Conservation (phyloP, 306 rosid species). For the Castanospermum australe region DNA sequence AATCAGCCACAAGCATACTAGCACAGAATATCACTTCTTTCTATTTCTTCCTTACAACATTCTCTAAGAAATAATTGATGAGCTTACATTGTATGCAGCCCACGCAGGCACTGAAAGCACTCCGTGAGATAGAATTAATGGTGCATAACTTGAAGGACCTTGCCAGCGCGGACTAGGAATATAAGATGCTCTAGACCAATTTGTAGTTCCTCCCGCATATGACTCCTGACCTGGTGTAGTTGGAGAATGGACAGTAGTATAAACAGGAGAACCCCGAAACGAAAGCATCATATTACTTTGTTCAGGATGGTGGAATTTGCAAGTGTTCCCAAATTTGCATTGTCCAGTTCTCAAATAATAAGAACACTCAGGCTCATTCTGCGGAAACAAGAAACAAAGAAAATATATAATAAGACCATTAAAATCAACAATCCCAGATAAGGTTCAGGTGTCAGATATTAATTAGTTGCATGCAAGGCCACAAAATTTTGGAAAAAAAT, state of each 20-base stretch:
- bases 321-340: constrained; percentile 89
- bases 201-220: constrained; percentile 75
- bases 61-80: constrained; percentile 21
- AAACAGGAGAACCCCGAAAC: constrained; percentile 78
- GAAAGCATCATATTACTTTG: constrained; percentile 92
- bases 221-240: constrained; percentile 91
- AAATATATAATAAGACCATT: constrained; percentile 5
- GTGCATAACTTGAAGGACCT: constrained; percentile 89
- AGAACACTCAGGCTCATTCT: constrained; percentile 84
- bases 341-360: constrained; percentile 96
- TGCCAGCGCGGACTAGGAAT: constrained; percentile 98
- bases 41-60: constrained; percentile 7
- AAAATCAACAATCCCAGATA: constrained; percentile 19
- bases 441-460: constrained; percentile 5
- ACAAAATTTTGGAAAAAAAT: constrained; percentile 4
- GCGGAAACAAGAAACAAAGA: constrained; percentile 33
- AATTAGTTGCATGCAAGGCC: constrained; percentile 17
- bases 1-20: constrained; percentile 11
- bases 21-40: constrained; percentile 5
- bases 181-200: constrained; percentile 92
- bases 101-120: constrained; percentile 93
- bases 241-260: constrained; percentile 87
- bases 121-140: constrained; percentile 89
- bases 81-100: constrained; percentile 84
- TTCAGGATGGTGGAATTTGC: constrained; percentile 98